These are phyloP conservation scores for Podospora australis DNA, from an alignment of 495 filamentous ascomycete genomes.

Conservation along the genomic window DNA sequence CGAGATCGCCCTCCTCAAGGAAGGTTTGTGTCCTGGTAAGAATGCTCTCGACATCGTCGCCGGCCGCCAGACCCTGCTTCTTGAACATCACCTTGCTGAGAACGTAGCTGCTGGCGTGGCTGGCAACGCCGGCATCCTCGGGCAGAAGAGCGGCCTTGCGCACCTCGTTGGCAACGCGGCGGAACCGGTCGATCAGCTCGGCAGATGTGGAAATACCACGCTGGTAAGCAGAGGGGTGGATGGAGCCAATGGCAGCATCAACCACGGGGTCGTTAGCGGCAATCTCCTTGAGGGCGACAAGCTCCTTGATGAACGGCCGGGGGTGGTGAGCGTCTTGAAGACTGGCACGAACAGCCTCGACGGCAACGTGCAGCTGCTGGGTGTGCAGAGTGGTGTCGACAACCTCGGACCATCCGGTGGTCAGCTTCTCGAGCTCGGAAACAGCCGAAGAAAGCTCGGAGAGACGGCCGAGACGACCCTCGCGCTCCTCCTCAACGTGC, in stretches of 20 bases:
- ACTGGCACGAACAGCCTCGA: constrained; percentile 81
- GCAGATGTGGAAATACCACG: constrained; percentile 74
- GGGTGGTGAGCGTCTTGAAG: constrained; percentile 68
- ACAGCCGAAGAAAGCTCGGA: constrained; percentile 70
- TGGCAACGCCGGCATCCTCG: constrained; percentile 87
- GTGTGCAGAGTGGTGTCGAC: constrained; percentile 86
- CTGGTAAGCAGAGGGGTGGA: constrained; percentile 91
- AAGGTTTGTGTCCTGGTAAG: constrained; percentile 79
- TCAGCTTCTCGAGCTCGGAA: constrained; percentile 75
- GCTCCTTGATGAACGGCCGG: constrained; percentile 79
- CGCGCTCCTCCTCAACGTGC: constrained; percentile 82
- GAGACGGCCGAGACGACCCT: constrained; percentile 79
- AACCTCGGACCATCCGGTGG: constrained; percentile 75
- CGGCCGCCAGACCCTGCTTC: constrained; percentile 78
- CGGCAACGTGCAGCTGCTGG: constrained; percentile 88
- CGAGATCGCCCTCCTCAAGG: constrained; percentile 86
- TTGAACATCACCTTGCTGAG: constrained; percentile 90
- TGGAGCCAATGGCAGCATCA: constrained; percentile 84
- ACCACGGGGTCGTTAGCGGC: constrained; percentile 75
- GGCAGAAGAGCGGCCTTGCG: constrained; percentile 88
- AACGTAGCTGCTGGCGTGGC: constrained; percentile 79
- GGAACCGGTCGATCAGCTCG: constrained; percentile 91
- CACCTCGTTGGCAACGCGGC: constrained; percentile 86
- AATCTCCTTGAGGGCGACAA: constrained; percentile 90
- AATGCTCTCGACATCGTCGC: constrained; percentile 92